Evolutionary conservation across 768 basidiomycete species (phyloP), one percentile per base, ranked within the genome.

Genomic region (Galerina marginata): DNA sequence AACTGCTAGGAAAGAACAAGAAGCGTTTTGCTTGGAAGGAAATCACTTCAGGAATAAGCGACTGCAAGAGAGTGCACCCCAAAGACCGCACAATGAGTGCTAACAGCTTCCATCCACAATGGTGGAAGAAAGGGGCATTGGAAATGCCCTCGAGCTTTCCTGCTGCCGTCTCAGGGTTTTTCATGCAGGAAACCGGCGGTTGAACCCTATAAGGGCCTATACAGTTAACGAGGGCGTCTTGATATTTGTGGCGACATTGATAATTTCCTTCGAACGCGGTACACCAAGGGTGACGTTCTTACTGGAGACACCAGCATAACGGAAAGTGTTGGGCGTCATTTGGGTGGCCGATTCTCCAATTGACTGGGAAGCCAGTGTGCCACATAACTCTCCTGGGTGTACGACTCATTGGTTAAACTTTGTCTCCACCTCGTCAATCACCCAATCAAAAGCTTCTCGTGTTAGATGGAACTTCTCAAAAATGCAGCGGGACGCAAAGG

Each of bases 281-380:
- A 99, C 97, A 89, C 97, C 97, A 60, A 99, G 93, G 0, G 97
- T 99, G 51, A 99, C 97, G 77, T 97, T 98, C 79, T 99, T 99
- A 71, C 92, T 95, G n/a, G 97, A 96, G 25, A 99, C 97, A 89
- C 97, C 97, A 61, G 97, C 97, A 73, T 98, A 99, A 77, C 99
- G 97, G 92, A 99, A 99, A 0, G 96, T 99, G 75, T 99, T 99
- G 59, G 99, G 77, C 6, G 97, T 99, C 97, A 99, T 99, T 78
- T 99, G 97, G 20, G 97, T 99, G 4, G 97, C 97, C 0, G 97
- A 96, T 80, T 99, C 97, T 75, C 97, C 97, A 65, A 99, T 99
- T 0, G 97, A 99, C 78, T 99, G 97, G 0, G 97, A 97, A 39
- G 96, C 91, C 20, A 99, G 85, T 0, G 95, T 97, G 45, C 97